These are phyloP conservation scores for Phytopythium oedochilum DNA, from an alignment of 352 stramenopile species.

Conservation along the genomic window DNA sequence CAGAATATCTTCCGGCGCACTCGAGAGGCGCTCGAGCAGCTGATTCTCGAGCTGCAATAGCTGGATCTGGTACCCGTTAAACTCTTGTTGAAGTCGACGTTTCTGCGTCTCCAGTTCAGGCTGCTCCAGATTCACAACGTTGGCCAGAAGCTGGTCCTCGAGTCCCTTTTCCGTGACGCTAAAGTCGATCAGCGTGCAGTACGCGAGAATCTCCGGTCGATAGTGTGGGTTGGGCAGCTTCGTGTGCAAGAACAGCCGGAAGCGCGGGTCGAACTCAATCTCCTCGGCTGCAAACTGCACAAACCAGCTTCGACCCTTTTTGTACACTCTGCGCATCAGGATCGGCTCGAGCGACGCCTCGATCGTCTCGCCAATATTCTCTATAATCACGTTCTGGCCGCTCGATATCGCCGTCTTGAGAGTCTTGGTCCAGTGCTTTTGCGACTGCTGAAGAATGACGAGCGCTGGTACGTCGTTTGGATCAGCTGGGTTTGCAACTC, in stretches of 20 bases:
- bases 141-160: constrained; percentile 87
- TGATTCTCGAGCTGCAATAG: constrained; percentile 87
- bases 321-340: constrained; percentile 85
- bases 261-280: constrained; percentile 85
- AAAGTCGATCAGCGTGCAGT: constrained; percentile 94
- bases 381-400: constrained; percentile 85
- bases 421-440: constrained; percentile 74
- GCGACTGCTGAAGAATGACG: constrained; percentile 65
- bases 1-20: constrained; percentile 90
- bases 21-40: constrained; percentile 86
- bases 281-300: constrained; percentile 87
- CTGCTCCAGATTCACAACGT: constrained; percentile 89
- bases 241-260: constrained; percentile 89
- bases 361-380: constrained; percentile 87
- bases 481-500: constrained; percentile 3
- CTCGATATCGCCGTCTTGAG: constrained; percentile 69
- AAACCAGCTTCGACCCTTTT: constrained; percentile 87
- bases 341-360: constrained; percentile 86
- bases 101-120: constrained; percentile 87
- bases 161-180: constrained; percentile 90
- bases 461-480: constrained; percentile 18
- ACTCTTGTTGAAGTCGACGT: constrained; percentile 83
- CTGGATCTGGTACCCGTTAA: constrained; percentile 93
- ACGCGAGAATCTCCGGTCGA: constrained; percentile 87
- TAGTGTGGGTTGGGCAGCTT: constrained; percentile 93